Evolutionary conservation across 1,284 basidiomycete species (phyloP), one percentile per base, ranked within the genome.

Genomic region (Moesziomyces globuligerus): DNA sequence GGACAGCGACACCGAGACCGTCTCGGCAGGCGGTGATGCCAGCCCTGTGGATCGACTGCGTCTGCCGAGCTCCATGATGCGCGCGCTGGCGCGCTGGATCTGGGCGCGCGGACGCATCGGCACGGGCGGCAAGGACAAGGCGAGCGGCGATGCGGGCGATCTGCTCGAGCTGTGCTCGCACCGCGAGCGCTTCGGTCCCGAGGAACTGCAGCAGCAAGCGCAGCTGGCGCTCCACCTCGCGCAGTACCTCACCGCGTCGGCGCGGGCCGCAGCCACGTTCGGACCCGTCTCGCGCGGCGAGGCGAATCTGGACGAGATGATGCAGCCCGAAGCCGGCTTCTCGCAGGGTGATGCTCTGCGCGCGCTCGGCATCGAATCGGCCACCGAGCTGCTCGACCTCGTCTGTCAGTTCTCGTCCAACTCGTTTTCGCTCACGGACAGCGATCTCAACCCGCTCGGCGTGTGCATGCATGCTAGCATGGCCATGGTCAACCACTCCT

Each of bases 401-500:
- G 67, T 70, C 23, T 62, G 59, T n/a, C 73, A 95, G 91, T 93
- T 95, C 80, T 86, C 88, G 8, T 90, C 91, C 5, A 98, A 97
- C 80, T 90, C 93, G 0, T 92, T 96, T 80, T 90, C 93, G 0
- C 85, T 95, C 11, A 89, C 91, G 0, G 72, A 76, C 36, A 56
- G 72, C 28, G 72, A 79, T 29, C 50, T 79, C 3, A 88, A 89
- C 0, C 88, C 90, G 0, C 85, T 97, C 40, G 94, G 94, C 15
- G 88, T 90, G 2, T 88, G 89, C 26, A 86, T 94, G 24, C 90
- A 91, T 0, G 92, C 93, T 0, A 74, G 88, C 0, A 85, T 90
- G 10, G 93, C 94, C 0, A 85, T 97, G 28, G 86, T 91, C 71
- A 98, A 97, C 76, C 94, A 98, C 79, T 91, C 92, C 0, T 98